Base-by-base conservation (phyloP, 2,329 filamentous ascomycete species). In the Colletotrichum australisinense region DNA sequence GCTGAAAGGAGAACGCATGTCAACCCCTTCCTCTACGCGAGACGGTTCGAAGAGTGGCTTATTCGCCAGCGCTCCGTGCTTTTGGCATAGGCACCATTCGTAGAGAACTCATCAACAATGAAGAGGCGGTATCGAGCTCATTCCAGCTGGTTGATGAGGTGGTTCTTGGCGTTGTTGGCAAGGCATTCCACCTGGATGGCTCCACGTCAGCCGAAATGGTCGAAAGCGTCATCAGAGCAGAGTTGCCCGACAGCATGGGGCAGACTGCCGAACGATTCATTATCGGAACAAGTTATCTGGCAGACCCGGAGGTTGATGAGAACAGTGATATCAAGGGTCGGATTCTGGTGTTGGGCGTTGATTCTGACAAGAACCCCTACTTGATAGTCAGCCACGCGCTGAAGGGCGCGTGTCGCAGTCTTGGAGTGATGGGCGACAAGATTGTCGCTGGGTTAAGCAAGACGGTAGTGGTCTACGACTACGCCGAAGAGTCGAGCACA, bases 131-230 rank as follows among this genome's bases (percentile, higher is more conserved):
- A 14, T 89, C 90, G 11, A 96, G 94, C 78, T 92, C 92, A n/a
- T 94, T 99, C 79, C 93, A 93, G 78, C 89, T 99, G 1, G 95
- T 97, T 1, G 96, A 99, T 78, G 97, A 98, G 79, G 91, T 98
- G 42, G 86, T 94, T 22, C 98, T 98, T 81, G 91, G 93, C 73
- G 89, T 93, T 64, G 86, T 98, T 0, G 94, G 91, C 1, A 83
- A 93, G 76, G 90, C 92, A 0, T 93, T 94, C 75, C 81, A 88
- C 7, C 84, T 98, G 16, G 83, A 87, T 12, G 71, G 70, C 12
- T 83, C 83, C 0, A 81, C 82, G 2, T 81, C 83, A 2, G 77
- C 86, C 2, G 97, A 99, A 82, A 85, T 98, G 58, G 90, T 98
- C 4, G 97, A 98, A 82, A 92, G 93, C 74, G 92, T 98, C 8